Percentiles rank a stretch among this genome's conserved stretches.
Conservation (phyloP, 2,329 filamentous ascomycete species). For the Nectriaceae sp. region DNA sequence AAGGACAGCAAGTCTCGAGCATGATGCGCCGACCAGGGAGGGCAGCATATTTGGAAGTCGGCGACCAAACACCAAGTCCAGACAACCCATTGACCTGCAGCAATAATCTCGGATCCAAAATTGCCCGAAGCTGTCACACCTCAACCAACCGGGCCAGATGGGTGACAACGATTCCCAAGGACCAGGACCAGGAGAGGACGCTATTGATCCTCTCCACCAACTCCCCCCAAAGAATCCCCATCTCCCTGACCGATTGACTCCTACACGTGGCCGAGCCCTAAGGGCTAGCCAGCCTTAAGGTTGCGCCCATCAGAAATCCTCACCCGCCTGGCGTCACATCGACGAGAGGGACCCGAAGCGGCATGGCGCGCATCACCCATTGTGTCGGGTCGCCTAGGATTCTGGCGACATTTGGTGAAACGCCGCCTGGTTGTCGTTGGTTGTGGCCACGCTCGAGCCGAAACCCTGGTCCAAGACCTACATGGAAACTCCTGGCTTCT, state of each 20-base stretch:
- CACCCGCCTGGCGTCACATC: conserved; percentile 12
- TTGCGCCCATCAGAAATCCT: conserved; percentile 16
- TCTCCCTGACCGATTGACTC: neutral
- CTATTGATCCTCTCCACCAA: neutral
- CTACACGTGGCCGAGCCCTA: conserved; percentile 26
- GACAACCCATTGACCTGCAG: conserved; percentile 22
- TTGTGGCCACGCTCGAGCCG: conserved; percentile 3
- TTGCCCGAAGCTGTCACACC: conserved; percentile 28
- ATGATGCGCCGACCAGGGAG: conserved; percentile 1
- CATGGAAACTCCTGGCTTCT: conserved; percentile 1
- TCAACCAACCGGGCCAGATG: conserved; percentile 7
- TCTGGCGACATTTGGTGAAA: conserved; percentile 20
- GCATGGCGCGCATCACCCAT: conserved; percentile 32
- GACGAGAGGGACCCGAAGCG: conserved; percentile 24
- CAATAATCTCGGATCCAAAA: conserved; percentile 31
- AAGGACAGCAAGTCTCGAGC: conserved; percentile 10
- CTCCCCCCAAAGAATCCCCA: neutral
- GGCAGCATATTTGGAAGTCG: conserved; percentile 1
- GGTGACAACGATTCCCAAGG: neutral
- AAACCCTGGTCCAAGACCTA: conserved; percentile 1
- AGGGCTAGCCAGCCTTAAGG: conserved; percentile 10
- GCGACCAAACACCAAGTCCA: neutral
- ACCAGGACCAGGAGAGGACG: neutral
- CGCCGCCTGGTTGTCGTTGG: conserved; percentile 13
- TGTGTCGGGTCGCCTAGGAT: conserved; percentile 27